A percentile compares a stretch with the other conserved stretches of the same genome.
Evolutionary conservation across 768 basidiomycete genomes (phyloP).

Genomic region (Tubosaeta sp.): DNA sequence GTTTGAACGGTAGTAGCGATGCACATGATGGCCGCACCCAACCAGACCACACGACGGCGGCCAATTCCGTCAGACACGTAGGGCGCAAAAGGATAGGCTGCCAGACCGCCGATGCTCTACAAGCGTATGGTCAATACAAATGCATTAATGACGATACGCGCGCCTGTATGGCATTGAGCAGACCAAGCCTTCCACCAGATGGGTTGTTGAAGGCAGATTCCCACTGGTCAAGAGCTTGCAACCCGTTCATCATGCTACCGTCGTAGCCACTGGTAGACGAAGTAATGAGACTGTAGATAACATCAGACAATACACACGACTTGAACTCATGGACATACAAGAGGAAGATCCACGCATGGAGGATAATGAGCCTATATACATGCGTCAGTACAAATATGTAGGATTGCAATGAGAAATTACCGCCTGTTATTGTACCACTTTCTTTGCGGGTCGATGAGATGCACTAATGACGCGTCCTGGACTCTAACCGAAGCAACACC

Average conservation of each 20-base stretch:
- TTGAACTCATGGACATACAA: constrained; percentile 38
- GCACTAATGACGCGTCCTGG: constrained; percentile 37
- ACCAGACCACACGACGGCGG: constrained; percentile 58
- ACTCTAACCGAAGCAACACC: constrained; percentile 36
- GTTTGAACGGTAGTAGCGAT: constrained; percentile 66
- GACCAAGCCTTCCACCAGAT: constrained; percentile 52
- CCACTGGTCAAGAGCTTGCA: constrained; percentile 69
- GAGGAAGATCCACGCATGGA: constrained; percentile 68
- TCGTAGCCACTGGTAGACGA: constrained; percentile 76
- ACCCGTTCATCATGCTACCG: constrained; percentile 76
- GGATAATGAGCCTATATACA: constrained; percentile 45
- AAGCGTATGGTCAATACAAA: not conserved
- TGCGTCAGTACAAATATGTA: not conserved
- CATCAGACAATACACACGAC: constrained; percentile 1
- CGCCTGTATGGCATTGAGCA: constrained; percentile 74
- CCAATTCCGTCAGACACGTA: constrained; percentile 71
- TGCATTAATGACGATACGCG: constrained; percentile 1
- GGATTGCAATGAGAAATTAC: constrained; percentile 13
- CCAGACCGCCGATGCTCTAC: constrained; percentile 67
- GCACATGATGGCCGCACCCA: constrained; percentile 71
- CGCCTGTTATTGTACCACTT: constrained; percentile 78
- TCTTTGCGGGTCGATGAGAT: constrained; percentile 59
- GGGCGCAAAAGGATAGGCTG: constrained; percentile 66
- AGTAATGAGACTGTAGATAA: constrained; percentile 53
- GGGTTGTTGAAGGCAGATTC: constrained; percentile 56